These are phyloP conservation scores for Boletus fagicola DNA, from an alignment of 768 basidiomycete species.

Conservation along the genomic window DNA sequence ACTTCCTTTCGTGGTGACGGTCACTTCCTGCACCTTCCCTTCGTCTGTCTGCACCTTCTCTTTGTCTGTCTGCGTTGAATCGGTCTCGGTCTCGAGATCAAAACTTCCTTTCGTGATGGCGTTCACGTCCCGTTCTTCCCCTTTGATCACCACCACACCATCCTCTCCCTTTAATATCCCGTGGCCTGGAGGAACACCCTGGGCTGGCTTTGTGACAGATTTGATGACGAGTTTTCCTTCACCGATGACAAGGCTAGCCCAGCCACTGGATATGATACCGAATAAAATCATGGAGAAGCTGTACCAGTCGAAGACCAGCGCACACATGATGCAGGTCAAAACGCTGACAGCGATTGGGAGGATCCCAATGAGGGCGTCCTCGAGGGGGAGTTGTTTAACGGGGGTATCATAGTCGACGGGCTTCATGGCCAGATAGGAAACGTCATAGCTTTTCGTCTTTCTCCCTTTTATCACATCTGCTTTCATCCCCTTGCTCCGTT, in stretches of 20 bases:
- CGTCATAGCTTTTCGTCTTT: conserved; percentile 5
- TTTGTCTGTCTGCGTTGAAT: neutral
- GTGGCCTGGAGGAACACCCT: conserved; percentile 28
- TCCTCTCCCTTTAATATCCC: conserved; percentile 22
- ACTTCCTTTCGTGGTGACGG: conserved; percentile 29
- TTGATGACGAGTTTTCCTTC: conserved; percentile 21
- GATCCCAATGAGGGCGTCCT: conserved; percentile 11
- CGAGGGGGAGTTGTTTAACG: neutral
- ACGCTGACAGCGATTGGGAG: conserved; percentile 28
- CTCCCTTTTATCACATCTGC: neutral
- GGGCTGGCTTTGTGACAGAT: conserved; percentile 14
- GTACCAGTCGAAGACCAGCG: conserved; percentile 28
- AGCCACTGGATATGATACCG: conserved; percentile 34
- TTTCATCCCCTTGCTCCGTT: conserved; percentile 4
- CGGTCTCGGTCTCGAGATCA: conserved; percentile 13
- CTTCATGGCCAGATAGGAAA: conserved; percentile 25
- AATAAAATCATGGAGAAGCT: conserved; percentile 33
- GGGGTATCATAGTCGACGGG: neutral
- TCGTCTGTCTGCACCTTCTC: conserved; percentile 19
- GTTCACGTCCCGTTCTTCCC: conserved; percentile 28
- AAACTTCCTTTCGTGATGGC: conserved; percentile 32
- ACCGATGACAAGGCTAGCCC: conserved; percentile 26
- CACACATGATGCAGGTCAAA: conserved; percentile 26
- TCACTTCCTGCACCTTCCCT: conserved; percentile 28
- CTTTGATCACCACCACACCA: conserved; percentile 29